Conservation (phyloP, 768 basidiomycete genomes). For the Dioszegia crocea region DNA sequence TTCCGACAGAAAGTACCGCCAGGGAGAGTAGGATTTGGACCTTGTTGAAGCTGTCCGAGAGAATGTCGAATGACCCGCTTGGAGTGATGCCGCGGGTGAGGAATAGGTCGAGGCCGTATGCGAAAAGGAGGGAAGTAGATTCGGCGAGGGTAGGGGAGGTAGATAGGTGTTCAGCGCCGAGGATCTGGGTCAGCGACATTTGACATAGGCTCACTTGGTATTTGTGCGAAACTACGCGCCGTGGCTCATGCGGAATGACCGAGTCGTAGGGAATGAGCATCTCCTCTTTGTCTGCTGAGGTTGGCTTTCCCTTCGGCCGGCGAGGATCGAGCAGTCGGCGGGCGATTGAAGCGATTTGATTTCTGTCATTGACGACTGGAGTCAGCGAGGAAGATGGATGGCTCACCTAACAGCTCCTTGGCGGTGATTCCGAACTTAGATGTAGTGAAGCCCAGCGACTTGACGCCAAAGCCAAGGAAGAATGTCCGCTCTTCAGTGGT, state of each 20-base stretch:
- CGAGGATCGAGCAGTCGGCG: constrained; percentile 75
- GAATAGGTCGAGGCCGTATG: constrained; percentile 86
- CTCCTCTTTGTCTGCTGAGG: constrained; percentile 75
- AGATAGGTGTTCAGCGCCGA: constrained; percentile 63
- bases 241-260: constrained; percentile 65
- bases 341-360: constrained; percentile 71
- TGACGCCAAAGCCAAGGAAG: constrained; percentile 65
- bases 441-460: constrained; percentile 66
- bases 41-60: constrained; percentile 91
- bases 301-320: constrained; percentile 70
- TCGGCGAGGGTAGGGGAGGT: constrained; percentile 82
- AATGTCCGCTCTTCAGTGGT: constrained; percentile 66
- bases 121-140: constrained; percentile 83
- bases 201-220: constrained; percentile 54
- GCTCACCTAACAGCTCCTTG: constrained; percentile 78
- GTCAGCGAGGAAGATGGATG: neutral
- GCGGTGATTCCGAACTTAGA: constrained; percentile 84
- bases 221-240: constrained; percentile 58
- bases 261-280: constrained; percentile 80
- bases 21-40: constrained; percentile 80
- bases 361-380: constrained; percentile 69
- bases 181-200: constrained; percentile 55
- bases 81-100: constrained; percentile 70
- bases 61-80: constrained; percentile 85
- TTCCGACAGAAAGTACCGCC: constrained; percentile 65